Conservation (phyloP, 345 rosid genomes). For the Aquilaria yunnanensis region DNA sequence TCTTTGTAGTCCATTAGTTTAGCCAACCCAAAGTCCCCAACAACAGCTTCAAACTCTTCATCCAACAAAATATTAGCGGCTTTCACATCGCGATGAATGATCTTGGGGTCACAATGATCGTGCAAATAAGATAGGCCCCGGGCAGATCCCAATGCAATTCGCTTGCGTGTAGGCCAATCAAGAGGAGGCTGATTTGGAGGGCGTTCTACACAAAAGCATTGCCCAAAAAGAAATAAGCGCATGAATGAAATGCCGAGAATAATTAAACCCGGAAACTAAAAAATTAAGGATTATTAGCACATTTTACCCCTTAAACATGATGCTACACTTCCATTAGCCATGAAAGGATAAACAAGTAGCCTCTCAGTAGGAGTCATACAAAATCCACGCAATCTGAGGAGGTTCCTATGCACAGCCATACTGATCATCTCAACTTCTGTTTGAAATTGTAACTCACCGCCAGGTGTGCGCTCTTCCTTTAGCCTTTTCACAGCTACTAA, state of each 20-base stretch:
- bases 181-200: slow-evolving; percentile 23
- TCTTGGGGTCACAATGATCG: slow-evolving; percentile 35
- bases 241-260: too few relatives aligned
- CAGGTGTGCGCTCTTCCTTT: slow-evolving; percentile 30
- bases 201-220: slow-evolving; percentile 11
- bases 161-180: slow-evolving; percentile 30
- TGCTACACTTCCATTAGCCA: slow-evolving; percentile 35
- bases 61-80: slow-evolving; percentile 35
- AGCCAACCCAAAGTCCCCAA: slow-evolving; percentile 33
- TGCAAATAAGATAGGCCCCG: slow-evolving; percentile 34
- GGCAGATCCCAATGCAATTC: slow-evolving; percentile 31
- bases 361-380: slow-evolving; percentile 30
- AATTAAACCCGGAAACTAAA: background rate
- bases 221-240: background rate
- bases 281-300: background rate
- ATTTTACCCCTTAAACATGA: slow-evolving; percentile 23
- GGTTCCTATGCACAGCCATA: slow-evolving; percentile 34
- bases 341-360: slow-evolving; percentile 36
- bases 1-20: slow-evolving; percentile 30
- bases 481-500: slow-evolving; percentile 35
- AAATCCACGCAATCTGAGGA: slow-evolving; percentile 29
- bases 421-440: slow-evolving; percentile 36
- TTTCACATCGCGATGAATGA: slow-evolving; percentile 33
- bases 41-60: slow-evolving; percentile 32
- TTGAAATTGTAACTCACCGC: slow-evolving; percentile 38